Percentiles rank a stretch among this genome's conserved stretches.
Conservation (phyloP, 495 filamentous ascomycete genomes). For the Geoglossum glabrum region DNA sequence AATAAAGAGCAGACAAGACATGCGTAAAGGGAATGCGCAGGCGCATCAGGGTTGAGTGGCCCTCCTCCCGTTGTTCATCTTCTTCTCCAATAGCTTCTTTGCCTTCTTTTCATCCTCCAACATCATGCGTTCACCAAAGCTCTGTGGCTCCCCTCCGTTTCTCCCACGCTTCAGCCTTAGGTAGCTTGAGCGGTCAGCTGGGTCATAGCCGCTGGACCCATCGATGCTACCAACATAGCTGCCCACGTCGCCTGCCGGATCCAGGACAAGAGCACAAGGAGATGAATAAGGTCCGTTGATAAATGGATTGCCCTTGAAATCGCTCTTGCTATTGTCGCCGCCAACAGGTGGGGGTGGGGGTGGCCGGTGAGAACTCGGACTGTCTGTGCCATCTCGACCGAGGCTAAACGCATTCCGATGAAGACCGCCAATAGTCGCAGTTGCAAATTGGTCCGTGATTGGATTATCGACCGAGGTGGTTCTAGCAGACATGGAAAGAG, state of each 20-base stretch:
- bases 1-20: too few species aligned
- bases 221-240: not conserved
- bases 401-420: not conserved
- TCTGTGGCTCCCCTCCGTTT: not conserved
- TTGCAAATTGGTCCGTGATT: not conserved
- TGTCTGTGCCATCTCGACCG: not conserved
- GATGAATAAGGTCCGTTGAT: not conserved
- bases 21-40: too few species aligned
- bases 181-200: not conserved
- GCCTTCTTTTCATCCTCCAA: not conserved
- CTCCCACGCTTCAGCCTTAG: not conserved
- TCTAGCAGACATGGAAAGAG: not conserved
- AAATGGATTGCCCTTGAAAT: not conserved
- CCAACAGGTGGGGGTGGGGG: not conserved
- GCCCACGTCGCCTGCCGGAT: not conserved
- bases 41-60: not conserved
- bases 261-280: not conserved
- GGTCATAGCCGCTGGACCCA: not conserved
- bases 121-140: not conserved
- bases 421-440: not conserved
- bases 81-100: not conserved
- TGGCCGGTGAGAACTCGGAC: not conserved
- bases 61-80: not conserved
- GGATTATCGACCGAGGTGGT: not conserved
- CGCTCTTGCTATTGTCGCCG: too few species aligned